Percentiles rank a stretch among this genome's conserved stretches.
Conservation (phyloP, 2,329 filamentous ascomycete species). For the Ceratocystiopsis sp. region DNA sequence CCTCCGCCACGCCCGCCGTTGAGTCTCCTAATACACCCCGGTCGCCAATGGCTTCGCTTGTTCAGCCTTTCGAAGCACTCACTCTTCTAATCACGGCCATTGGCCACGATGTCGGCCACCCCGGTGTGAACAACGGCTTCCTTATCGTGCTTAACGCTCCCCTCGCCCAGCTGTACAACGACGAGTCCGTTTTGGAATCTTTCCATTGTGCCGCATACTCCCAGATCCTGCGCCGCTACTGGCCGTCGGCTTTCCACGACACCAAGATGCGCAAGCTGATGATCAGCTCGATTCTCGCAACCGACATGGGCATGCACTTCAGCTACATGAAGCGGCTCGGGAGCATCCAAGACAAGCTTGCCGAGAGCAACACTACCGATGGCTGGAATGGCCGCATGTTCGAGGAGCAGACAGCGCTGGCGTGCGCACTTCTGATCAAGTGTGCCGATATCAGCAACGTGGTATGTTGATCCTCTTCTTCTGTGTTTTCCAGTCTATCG, state of each 20-base stretch:
- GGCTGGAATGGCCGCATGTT: conserved; percentile 61
- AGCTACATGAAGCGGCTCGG: conserved; percentile 86
- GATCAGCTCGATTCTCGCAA: conserved; percentile 95
- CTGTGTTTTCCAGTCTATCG: background rate
- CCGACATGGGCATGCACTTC: conserved; percentile 93
- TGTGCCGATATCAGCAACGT: conserved; percentile 98
- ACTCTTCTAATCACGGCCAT: conserved; percentile 90
- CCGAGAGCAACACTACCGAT: conserved; percentile 46
- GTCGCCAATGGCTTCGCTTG: conserved; percentile 53
- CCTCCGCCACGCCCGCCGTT: conserved; percentile 57
- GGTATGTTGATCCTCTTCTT: conserved; percentile 35
- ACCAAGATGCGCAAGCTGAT: conserved; percentile 70
- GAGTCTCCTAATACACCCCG: conserved; percentile 60
- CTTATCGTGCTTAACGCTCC: conserved; percentile 82
- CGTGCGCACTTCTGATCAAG: conserved; percentile 90
- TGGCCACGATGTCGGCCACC: conserved; percentile 92
- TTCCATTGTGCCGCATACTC: conserved; percentile 97
- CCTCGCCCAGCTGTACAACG: conserved; percentile 88
- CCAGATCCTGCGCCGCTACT: conserved; percentile 83
- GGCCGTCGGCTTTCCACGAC: conserved; percentile 69
- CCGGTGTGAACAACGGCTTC: conserved; percentile 96
- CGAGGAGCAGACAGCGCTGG: conserved; percentile 60
- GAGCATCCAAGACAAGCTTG: conserved; percentile 63
- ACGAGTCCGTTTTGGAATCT: conserved; percentile 88
- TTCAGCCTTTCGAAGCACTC: conserved; percentile 77